Base-by-base conservation (phyloP, 2,329 filamentous ascomycete species). In the Ophiostoma triangulosporum region DNA sequence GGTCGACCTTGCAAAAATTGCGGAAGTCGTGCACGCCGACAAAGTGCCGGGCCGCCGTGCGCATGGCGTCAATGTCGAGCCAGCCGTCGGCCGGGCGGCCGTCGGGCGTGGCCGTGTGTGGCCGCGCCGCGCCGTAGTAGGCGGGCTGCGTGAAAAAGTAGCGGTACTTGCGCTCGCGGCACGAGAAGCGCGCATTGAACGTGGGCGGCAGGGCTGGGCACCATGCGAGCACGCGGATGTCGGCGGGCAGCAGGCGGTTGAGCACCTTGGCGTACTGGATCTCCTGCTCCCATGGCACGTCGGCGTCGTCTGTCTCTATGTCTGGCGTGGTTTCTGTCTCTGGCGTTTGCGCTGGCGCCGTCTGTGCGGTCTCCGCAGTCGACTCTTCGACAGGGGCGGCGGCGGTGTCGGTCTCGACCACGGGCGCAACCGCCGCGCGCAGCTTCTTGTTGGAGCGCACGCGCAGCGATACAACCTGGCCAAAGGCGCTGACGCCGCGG, bases 81-180 rank as follows among this genome's bases (percentile, higher is more conserved):
- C 85, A 93, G 32, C 89, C 90, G 59, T 83, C 77, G 63, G 77
- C 78, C 36, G 64, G 53, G 2, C 17, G 17, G 56, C 58, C 53
- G 52, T 60, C 59, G 57, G 33, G 32, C 54, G 35, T 64, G 1
- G 74, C 70, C 0, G 84, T 80, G 4, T 78, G 73, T 0, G 88
- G 88, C 2, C 8, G 2, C 2, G 49, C 26, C 3, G 55, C 46
- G 24, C 53, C 55, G n/a, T 80, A 72, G 64, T 88, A 95, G 1
- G 86, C 87, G 0, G 93, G 93, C 65, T 96, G 88, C 0, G 93
- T 97, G 72, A 98, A 98, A 73, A 95, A 97, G 69, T 98, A 98
- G 55, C 88, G 83, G 71, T 98, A 98, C 60, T 86, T 84, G 22
- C 93, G 78, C 69, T 96, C 89, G 57, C 84, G 81, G 69, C 93